A percentile compares a stretch with the other conserved stretches of the same genome.
phyloP scores from a whole-genome alignment of 2,329 filamentous ascomycete genomes.

The Talaromyces verruculosus region DNA sequence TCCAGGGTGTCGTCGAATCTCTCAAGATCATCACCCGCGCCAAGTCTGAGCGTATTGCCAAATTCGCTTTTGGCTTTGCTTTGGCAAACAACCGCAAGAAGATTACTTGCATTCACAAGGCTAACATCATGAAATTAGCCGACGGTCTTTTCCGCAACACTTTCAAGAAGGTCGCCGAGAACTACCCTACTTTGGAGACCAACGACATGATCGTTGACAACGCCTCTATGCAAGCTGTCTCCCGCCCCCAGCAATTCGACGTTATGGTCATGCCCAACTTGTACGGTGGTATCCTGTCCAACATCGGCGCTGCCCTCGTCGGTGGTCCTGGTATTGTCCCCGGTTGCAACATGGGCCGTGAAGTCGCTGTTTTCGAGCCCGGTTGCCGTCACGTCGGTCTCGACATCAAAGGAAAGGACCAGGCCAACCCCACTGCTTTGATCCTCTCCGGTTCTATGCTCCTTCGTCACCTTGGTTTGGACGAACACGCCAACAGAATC shows the following conservation, averaged over 20 bases:
- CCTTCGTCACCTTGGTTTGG: constrained; percentile 91
- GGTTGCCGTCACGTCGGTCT: constrained; percentile 99
- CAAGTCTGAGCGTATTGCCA: constrained; percentile 98
- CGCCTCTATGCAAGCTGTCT: constrained; percentile 98
- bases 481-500: constrained; percentile 98
- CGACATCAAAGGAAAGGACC: constrained; percentile 99
- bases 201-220: constrained; percentile 99
- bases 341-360: constrained; percentile 98
- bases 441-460: constrained; percentile 96
- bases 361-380: constrained; percentile 97
- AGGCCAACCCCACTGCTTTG: constrained; percentile 96
- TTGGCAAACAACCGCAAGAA: constrained; percentile 99
- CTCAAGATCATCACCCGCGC: constrained; percentile 99
- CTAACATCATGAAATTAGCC: constrained; percentile 99
- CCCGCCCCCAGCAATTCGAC: constrained; percentile 94
- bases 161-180: constrained; percentile 88
- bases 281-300: constrained; percentile 98
- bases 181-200: constrained; percentile 91
- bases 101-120: constrained; percentile 99
- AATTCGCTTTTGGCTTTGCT: constrained; percentile 97
- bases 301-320: constrained; percentile 95
- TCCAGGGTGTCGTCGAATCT: constrained; percentile 93
- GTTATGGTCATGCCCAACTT: constrained; percentile 99
- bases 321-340: constrained; percentile 96
- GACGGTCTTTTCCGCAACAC: constrained; percentile 98